Evolutionary conservation across 768 basidiomycete genomes (phyloP).

Genomic region (Kwoniella sp.): DNA sequence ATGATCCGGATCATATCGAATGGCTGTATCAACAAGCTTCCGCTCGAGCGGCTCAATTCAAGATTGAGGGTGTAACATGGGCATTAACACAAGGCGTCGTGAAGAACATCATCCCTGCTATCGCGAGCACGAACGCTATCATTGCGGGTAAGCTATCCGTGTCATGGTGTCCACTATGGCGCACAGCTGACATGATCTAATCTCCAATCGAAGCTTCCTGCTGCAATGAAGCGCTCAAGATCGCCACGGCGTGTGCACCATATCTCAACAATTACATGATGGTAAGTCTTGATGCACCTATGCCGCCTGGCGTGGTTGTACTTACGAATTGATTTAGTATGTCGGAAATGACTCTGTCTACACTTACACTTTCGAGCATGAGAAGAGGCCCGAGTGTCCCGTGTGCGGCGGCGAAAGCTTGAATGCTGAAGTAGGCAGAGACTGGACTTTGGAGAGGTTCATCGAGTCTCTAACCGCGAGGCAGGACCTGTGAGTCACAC

Average conservation of each 20-base stretch:
- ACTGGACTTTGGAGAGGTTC: constrained; percentile 78
- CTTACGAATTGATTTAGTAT: constrained; percentile 63
- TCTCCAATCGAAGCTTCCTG: constrained; percentile 70
- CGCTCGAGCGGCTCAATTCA: constrained; percentile 85
- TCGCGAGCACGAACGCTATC: constrained; percentile 97
- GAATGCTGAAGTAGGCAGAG: constrained; percentile 69
- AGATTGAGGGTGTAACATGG: constrained; percentile 98
- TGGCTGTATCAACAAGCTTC: constrained; percentile 85
- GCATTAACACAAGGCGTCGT: constrained; percentile 96
- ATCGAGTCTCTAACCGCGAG: constrained; percentile 84
- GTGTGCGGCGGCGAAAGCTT: constrained; percentile 92
- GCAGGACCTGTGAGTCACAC: constrained; percentile 89
- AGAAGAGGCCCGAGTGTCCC: constrained; percentile 88
- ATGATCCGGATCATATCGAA: constrained; percentile 92
- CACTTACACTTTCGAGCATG: constrained; percentile 95
- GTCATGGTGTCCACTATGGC: neutral
- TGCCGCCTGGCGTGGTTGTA: no score
- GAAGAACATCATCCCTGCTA: constrained; percentile 98
- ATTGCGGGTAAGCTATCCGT: constrained; percentile 73
- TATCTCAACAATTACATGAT: constrained; percentile 93
- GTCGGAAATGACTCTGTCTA: constrained; percentile 96
- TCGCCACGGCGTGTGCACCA: constrained; percentile 90
- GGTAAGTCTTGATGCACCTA: constrained; percentile 31
- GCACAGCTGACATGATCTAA: neutral
- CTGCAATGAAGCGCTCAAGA: constrained; percentile 99